Evolutionary conservation across 78 protist genomes (phyloP), one percentile per base, ranked within the genome.

Genomic region (Tieghemostelium lacteum): DNA sequence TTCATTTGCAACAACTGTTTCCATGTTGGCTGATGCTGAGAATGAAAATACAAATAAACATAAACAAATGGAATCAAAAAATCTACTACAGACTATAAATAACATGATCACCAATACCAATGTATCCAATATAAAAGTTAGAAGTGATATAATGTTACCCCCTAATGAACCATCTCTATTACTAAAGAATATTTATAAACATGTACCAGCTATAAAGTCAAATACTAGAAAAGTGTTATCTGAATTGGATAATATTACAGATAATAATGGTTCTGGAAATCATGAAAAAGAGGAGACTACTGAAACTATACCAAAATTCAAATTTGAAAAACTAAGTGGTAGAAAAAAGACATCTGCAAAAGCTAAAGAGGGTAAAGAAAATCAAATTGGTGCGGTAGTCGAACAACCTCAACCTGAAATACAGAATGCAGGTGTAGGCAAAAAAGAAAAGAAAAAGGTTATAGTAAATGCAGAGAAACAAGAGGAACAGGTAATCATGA

Each of bases 201-300:
- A 73, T 8, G 39, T 73, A 57, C 83, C 83, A n/a, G 33, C 33
- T 14, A 17, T 71, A 28, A 71, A 50, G 20, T 60, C 45, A 16
- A 52, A 50, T n/a, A 63, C 45, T 71, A 24, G 45, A 50, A 71
- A 49, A 52, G 33, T 71, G 17, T 71, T 71, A 71, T 52, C 77
- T 12, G n/a, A 40, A 3, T 26, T 10, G 14, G 40, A 40, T 17
- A 67, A 4, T 22, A 57, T 19, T 22, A 57, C 29, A 5, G 4
- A 57, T 57, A n/a, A 22, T 14, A 57, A 5, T 50, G 33, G 28
- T 31, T 33, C 28, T 7, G 65, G 16, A 72, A 3, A 55, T n/a
- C 64, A 33, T 31, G 19, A 26, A 3, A n/a, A 34, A 54, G 6
- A 14, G 19, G 12, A 33, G 37, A 20, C 26, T 31, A 3, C 31